A percentile compares a stretch with the other conserved stretches of the same genome.
Evolutionary conservation across 2,329 filamentous ascomycete genomes (phyloP).

Genomic region (Lojkania enalia): DNA sequence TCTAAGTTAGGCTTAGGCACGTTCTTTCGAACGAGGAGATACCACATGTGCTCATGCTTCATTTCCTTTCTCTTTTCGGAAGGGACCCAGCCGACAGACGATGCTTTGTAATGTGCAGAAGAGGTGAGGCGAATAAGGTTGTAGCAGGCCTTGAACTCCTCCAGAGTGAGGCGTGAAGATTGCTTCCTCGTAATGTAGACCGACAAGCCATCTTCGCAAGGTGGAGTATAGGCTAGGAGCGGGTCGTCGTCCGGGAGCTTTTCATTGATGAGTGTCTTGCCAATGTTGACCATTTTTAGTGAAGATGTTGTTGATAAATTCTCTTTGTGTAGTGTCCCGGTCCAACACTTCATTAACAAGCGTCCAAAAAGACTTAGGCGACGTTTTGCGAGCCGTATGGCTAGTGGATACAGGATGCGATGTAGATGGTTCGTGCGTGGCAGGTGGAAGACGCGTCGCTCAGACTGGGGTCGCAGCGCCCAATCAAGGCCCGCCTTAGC

Average conservation of each 20-base stretch:
- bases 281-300: no score
- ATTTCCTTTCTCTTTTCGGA: conserved; percentile 68
- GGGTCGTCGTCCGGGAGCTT: conserved; percentile 1
- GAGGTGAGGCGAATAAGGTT: conserved; percentile 66
- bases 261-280: conserved; percentile 7
- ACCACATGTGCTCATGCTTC: conserved; percentile 67
- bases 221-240: neutral
- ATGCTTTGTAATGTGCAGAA: conserved; percentile 64
- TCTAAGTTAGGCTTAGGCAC: no score
- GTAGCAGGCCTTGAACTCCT: conserved; percentile 56
- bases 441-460: no score
- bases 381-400: no score
- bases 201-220: neutral
- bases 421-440: no score
- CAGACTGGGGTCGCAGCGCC: no score
- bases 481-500: no score
- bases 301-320: no score
- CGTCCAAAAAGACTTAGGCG: no score
- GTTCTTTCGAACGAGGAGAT: conserved; percentile 63
- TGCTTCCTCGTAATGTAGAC: neutral
- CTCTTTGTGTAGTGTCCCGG: no score
- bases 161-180: conserved; percentile 32
- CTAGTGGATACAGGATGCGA: no score
- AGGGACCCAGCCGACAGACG: conserved; percentile 66
- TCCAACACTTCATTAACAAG: no score